Evolutionary conservation across 768 basidiomycete genomes (phyloP), one percentile per base, ranked within the genome.

Genomic region (Chalciporus sphaerocephalus): DNA sequence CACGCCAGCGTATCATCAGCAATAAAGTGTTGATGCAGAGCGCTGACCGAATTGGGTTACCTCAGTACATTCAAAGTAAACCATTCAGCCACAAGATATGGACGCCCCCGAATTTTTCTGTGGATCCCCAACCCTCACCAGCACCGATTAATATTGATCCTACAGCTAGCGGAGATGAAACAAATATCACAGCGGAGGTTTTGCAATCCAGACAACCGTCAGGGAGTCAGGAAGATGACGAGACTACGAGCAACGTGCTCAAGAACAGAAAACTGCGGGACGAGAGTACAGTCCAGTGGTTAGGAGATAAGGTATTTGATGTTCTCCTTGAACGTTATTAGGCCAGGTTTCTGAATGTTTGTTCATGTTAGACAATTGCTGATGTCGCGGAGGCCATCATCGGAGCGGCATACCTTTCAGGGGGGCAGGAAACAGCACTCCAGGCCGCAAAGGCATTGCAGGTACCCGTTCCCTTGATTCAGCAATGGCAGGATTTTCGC

Each of bases 321-420:
- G 34, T 21, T 27, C 13, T 27, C 40, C 32, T 38, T 46, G 39
- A 34, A 43, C 6, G 39, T 24, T 37, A 34, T 41, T 20, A 36
- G 21, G 17, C n/a, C 20, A 20, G 36, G 16, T 49, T 8, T 39
- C 60, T 42, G 64, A 39, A 40, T 32, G 28, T 18, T 48, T 42
- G 15, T 54, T 46, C 15, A 30, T 56, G 16, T 20, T 24, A 92
- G 90, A 79, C 81, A 17, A 72, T 91, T 22, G 90, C 91, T 39
- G 91, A 93, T 65, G 86, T 91, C 34, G 78, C 80, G 8, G 91
- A 93, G 65, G 87, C 91, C 4, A 80, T 92, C 48, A 80, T 92
- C 21, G 91, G 85, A 25, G 90, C 89, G 15, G 87, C 85, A 5
- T 91, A 83, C 59, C 70, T 87, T 36, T 79, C 83, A 18, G 84